Base-by-base conservation (phyloP, 768 basidiomycete species). In the Collybia mongolica region DNA sequence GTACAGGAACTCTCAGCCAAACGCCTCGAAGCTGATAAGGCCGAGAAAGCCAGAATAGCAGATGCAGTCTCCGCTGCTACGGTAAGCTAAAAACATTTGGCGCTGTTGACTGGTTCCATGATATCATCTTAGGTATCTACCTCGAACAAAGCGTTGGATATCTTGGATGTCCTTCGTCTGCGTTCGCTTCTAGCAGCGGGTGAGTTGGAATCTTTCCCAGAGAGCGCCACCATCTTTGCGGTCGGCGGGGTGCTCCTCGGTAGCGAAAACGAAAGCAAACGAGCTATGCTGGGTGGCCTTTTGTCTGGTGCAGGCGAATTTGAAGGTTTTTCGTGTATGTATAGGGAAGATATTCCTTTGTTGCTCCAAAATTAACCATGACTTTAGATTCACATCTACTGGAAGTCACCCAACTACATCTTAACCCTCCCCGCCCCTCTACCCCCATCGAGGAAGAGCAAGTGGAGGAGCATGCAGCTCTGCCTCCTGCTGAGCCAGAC, bases 271-370 rank as follows among this genome's bases (percentile, higher is more conserved):
- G 78, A 82, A 36, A 56, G 56, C 39, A 86, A 82, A 61, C 65
- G 75, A 20, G 64, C 73, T 19, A 64, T 80, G 18, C 59, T 92
- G 51, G 70, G 74, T 22, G 81, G 80, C 23, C 67, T 91, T 53
- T 60, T 89, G 39, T 72, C 75, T 41, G 79, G 75, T 17, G 67
- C 77, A 38, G 86, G 87, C 23, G 80, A 82, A 26, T 71, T 80
- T 50, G 74, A 84, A 51, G 86, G 80, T 37, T 65, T 90, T 48
- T 59, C 82, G 40, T 86, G 91, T 92, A 66, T 46, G 83, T 69
- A 32, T 32, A 11, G 0, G 23, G 14, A 39, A 23, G 57, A 51
- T 53, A 39, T 28, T 11, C 40, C 44, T 49, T 40, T 48, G 48
- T 26, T 47, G 42, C 45, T 42, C 24, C 36, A 48, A 23, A 40